phyloP scores from a whole-genome alignment of 2,329 filamentous ascomycete species.

The Dothistroma pini region DNA sequence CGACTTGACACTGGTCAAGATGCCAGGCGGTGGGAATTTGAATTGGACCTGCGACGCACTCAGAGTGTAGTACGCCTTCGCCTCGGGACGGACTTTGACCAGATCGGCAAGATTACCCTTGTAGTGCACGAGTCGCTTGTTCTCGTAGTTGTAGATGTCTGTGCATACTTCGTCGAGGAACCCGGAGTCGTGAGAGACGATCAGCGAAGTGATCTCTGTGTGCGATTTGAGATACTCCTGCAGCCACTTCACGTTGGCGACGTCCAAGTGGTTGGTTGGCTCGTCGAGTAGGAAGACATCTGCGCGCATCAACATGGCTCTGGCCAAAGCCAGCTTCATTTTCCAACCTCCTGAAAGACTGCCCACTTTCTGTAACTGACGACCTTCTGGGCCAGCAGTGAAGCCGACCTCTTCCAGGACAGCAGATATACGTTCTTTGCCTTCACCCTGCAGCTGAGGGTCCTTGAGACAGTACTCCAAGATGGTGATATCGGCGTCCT shows the following conservation, averaged over 20 bases:
- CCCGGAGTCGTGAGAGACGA: conserved; percentile 96
- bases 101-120: conserved; percentile 79
- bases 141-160: conserved; percentile 98
- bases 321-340: conserved; percentile 96
- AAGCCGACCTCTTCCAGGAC: conserved; percentile 93
- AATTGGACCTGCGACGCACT: conserved; percentile 86
- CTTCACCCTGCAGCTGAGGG: conserved; percentile 75
- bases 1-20: conserved; percentile 92
- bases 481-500: conserved; percentile 94
- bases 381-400: conserved; percentile 80
- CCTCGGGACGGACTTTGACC: conserved; percentile 86
- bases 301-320: conserved; percentile 95
- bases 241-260: conserved; percentile 93
- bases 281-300: conserved; percentile 96
- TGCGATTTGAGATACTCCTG: conserved; percentile 95
- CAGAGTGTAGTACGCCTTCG: conserved; percentile 96
- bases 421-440: conserved; percentile 72
- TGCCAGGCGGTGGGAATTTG: conserved; percentile 96
- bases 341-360: conserved; percentile 98
- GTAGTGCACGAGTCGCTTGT: conserved; percentile 89
- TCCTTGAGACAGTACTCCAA: conserved; percentile 90
- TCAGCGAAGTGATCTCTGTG: conserved; percentile 92
- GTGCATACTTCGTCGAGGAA: conserved; percentile 98
- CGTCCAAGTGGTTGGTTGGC: conserved; percentile 97
- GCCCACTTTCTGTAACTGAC: conserved; percentile 85